Evolutionary conservation across 116 monocot genomes (phyloP).

Genomic region (Zostera marina): DNA sequence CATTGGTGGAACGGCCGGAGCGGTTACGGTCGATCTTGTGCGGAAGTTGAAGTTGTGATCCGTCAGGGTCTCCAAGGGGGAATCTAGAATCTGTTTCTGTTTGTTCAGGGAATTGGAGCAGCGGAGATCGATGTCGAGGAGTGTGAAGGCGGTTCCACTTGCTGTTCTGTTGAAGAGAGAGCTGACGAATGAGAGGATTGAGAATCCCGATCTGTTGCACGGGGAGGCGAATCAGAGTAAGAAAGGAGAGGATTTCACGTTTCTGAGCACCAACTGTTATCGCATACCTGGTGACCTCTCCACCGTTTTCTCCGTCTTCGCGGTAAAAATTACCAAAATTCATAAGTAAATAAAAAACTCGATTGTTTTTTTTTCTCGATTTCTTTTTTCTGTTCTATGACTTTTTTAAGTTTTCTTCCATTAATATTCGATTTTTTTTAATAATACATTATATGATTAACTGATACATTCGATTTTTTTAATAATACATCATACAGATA

Average conservation of each 20-base stretch:
- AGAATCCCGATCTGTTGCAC: conserved; percentile 39
- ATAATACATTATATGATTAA: too few relatives aligned
- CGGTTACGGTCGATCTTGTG: too few relatives aligned
- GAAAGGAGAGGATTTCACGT: conserved; percentile 79
- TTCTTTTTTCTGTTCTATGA: not conserved
- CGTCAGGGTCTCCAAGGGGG: not conserved
- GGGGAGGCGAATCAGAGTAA: conserved; percentile 62
- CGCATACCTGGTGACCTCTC: conserved; percentile 37
- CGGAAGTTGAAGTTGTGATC: too few relatives aligned
- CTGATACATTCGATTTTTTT: too few relatives aligned
- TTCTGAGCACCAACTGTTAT: conserved; percentile 58
- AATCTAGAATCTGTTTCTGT: not conserved
- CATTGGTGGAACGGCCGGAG: too few relatives aligned
- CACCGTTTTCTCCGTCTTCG: conserved; percentile 64
- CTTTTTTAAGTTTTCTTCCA: not conserved
- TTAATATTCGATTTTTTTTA: not conserved
- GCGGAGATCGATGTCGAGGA: not conserved
- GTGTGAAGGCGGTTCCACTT: conserved; percentile 32
- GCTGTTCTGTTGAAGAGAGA: conserved; percentile 44
- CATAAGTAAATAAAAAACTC: not conserved
- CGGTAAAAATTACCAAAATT: conserved; percentile 17
- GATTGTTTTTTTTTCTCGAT: not conserved
- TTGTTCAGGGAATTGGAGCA: not conserved
- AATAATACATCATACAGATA: too few relatives aligned
- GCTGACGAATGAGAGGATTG: conserved; percentile 42